Conservation (phyloP, 2,329 filamentous ascomycete species). For the Aspergillus texensis region DNA sequence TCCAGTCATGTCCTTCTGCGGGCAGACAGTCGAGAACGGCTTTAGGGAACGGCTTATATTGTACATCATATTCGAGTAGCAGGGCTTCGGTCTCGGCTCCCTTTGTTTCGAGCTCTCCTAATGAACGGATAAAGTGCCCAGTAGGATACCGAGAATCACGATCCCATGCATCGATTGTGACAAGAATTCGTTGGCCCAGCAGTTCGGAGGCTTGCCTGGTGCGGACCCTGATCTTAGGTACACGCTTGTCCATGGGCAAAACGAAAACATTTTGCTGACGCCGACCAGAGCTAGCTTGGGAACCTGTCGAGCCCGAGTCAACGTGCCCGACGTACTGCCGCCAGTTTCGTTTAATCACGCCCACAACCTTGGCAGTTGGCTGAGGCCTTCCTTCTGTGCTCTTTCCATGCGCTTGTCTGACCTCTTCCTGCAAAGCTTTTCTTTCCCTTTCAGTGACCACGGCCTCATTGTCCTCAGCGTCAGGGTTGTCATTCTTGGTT, state of each 20-base stretch:
- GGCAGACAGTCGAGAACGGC: slow-evolving; percentile 93
- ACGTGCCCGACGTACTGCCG: slow-evolving; percentile 96
- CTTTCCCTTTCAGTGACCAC: slow-evolving; percentile 88
- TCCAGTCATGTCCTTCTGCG: slow-evolving; percentile 89
- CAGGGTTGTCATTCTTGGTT: slow-evolving; percentile 91
- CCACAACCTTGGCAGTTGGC: slow-evolving; percentile 89
- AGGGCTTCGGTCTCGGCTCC: slow-evolving; percentile 96
- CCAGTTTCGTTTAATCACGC: slow-evolving; percentile 94
- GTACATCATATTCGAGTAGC: slow-evolving; percentile 92
- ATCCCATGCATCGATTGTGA: slow-evolving; percentile 95
- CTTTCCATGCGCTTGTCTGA: slow-evolving; percentile 79
- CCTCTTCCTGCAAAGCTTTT: slow-evolving; percentile 86
- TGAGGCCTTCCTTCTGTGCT: slow-evolving; percentile 76
- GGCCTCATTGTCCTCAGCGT: slow-evolving; percentile 72
- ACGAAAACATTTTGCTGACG: slow-evolving; percentile 93
- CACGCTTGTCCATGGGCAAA: slow-evolving; percentile 95
- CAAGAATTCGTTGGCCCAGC: slow-evolving; percentile 85
- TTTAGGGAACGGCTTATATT: slow-evolving; percentile 96
- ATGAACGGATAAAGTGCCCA: slow-evolving; percentile 88
- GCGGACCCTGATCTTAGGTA: slow-evolving; percentile 91
- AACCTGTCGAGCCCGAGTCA: slow-evolving; percentile 80
- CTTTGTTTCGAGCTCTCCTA: slow-evolving; percentile 94
- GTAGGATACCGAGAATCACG: slow-evolving; percentile 88
- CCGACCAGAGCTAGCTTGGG: slow-evolving; percentile 72
- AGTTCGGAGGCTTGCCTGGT: slow-evolving; percentile 89